phyloP scores from a whole-genome alignment of 208 protist genomes.

The Jaenimonas drosophilae region DNA sequence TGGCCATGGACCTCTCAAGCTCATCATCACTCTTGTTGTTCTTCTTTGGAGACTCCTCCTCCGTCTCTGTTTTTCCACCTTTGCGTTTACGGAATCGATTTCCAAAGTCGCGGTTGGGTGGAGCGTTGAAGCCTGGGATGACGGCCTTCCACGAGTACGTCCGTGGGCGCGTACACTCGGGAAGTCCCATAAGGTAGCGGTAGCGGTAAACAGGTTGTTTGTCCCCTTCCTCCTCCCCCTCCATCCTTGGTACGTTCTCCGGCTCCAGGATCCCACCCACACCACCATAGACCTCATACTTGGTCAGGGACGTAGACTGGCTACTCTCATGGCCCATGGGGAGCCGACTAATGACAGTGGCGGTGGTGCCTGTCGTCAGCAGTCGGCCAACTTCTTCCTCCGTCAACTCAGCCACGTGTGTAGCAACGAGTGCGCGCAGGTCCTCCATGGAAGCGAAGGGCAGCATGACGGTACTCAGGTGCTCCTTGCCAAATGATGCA shows the following conservation, averaged over 20 bases:
- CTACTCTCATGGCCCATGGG: too few species aligned
- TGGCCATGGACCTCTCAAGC: too few species aligned
- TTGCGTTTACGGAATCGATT: too few species aligned
- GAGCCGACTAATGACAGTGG: neutral
- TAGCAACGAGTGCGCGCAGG: conserved; percentile 23
- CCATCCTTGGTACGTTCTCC: neutral
- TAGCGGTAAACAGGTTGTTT: too few species aligned
- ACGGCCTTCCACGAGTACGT: conserved; percentile 52
- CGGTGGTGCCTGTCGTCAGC: too few species aligned
- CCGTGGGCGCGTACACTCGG: conserved; percentile 28
- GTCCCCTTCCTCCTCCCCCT: too few species aligned
- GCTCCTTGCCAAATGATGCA: conserved; percentile 37
- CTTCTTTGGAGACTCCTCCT: too few species aligned
- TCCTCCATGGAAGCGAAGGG: conserved; percentile 51
- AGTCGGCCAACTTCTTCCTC: conserved; percentile 9
- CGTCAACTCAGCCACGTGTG: conserved; percentile 9
- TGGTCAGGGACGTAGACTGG: neutral
- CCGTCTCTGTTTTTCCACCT: too few species aligned
- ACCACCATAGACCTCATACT: neutral
- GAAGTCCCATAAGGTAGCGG: too few species aligned
- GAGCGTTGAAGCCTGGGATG: too few species aligned
- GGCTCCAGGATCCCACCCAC: neutral
- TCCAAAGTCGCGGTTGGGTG: too few species aligned
- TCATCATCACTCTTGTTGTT: too few species aligned
- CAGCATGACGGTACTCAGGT: conserved; percentile 57